Conservation (phyloP, 2,329 filamentous ascomycete species). For the Emergomyces africanus region DNA sequence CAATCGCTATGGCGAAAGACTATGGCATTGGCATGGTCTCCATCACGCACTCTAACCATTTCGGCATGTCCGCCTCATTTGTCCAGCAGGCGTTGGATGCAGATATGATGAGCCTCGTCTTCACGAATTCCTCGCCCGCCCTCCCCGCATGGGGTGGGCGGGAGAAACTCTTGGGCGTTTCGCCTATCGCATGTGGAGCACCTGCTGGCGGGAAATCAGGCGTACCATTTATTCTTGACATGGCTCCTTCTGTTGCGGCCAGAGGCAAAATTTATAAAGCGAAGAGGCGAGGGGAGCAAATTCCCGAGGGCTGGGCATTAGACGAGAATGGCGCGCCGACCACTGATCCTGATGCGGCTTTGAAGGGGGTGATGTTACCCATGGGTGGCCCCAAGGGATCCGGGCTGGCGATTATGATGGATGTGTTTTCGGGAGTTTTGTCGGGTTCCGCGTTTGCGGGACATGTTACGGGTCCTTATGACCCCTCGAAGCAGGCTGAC, state of each 20-base stretch:
- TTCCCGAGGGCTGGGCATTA: slow-evolving; percentile 54
- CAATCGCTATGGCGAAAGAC: slow-evolving; percentile 52
- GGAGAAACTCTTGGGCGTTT: slow-evolving; percentile 58
- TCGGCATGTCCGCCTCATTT: slow-evolving; percentile 71
- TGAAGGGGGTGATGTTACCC: slow-evolving; percentile 65
- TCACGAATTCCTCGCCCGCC: slow-evolving; percentile 60
- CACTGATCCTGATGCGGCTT: slow-evolving; percentile 55
- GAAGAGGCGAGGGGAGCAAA: slow-evolving; percentile 28
- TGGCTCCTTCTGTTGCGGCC: slow-evolving; percentile 35
- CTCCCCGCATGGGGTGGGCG: slow-evolving; percentile 58
- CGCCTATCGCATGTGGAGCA: slow-evolving; percentile 61
- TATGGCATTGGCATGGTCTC: slow-evolving; percentile 63
- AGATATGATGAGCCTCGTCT: slow-evolving; percentile 56
- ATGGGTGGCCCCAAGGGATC: slow-evolving; percentile 79
- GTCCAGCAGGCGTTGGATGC: slow-evolving; percentile 65
- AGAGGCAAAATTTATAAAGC: slow-evolving; percentile 36
- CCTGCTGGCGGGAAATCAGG: slow-evolving; percentile 43
- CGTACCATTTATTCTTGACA: slow-evolving; percentile 45
- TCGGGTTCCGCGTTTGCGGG: slow-evolving; percentile 70
- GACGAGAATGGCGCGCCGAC: slow-evolving; percentile 56
- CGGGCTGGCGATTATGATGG: slow-evolving; percentile 72
- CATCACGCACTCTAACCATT: slow-evolving; percentile 68
- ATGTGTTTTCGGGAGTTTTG: slow-evolving; percentile 67
- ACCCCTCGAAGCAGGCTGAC: slow-evolving; percentile 47
- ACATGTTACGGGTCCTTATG: slow-evolving; percentile 63